Evolutionary conservation across 2,329 filamentous ascomycete species (phyloP), one percentile per base, ranked within the genome.

Genomic region (Colletotrichum navitas): DNA sequence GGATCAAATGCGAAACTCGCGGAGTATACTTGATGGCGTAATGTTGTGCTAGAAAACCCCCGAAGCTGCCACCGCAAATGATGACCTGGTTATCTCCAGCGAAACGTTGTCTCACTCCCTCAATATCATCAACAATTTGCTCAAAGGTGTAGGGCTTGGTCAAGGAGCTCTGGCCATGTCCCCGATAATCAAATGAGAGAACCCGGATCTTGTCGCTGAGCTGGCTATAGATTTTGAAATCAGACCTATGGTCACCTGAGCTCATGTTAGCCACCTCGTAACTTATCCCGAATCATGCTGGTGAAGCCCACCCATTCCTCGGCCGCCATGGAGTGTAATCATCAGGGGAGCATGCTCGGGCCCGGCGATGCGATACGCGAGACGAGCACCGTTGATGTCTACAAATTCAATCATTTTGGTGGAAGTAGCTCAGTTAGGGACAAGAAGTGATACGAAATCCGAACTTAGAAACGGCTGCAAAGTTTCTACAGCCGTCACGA

Each of bases 11-110:
- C 7, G 76, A 77, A 0, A 82, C 76, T 2, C 75, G 68, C 0
- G 75, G 43, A 1, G 79, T 74, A 61, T 82, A 82, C 39, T 79
- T 77, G 66, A 83, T 81, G 16, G 81, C 80, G 68, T 83, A 83
- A 5, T 81, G 78, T 69, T 80, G 79, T 0, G 81, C 81, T 5
- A 83, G 72, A 47, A 80, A 83, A 0, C 81, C 81, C 12, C 81
- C 81, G 55, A 83, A 83, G 66, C 80, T 82, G 2, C 81, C 81
- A 11, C 81, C 81, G 18, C 79, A 80, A 29, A 83, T 77, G 41
- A 83, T 77, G 16, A 76, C 77, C 18, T 77, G 73, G 26, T 72
- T 54, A 0, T 66, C 63, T 1, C 75, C 77, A 2, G 74, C 74
- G 74, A 81, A 81, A 34, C 78, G 76, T 47, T 43, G 52, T 11